Base-by-base conservation (phyloP, 805 yeast genomes). In the Barnettozyma populi region DNA sequence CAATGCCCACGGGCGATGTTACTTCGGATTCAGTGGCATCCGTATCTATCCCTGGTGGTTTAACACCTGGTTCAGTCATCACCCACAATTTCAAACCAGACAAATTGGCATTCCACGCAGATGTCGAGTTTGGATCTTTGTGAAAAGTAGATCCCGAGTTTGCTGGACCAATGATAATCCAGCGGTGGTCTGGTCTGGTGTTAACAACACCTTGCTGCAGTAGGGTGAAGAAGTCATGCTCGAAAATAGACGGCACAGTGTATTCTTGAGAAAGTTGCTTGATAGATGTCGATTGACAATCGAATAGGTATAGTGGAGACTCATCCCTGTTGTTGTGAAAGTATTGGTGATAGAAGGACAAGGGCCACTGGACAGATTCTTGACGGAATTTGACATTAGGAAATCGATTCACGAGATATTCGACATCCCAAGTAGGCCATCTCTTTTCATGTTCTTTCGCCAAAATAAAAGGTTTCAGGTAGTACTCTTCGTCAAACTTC, bases 81-180 rank as follows among this genome's bases (percentile, higher is more conserved):
- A 90, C 69, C 97, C 97, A 89, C 41, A 90, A 70, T 63, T 89
- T 89, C 45, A 76, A 68, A 1, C 97, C 97, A 2, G 76, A 69
- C 2, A 90, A 64, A 2, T 82, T 80, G 0, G 90, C 78, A 62
- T 90, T 90, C 97, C 97, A 90, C 0, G 97, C 97, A 44, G 85
- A 79, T 0, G 97, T 90, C 40, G 79, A 78, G 61, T 90, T 90
- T 7, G 97, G 97, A 60, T 90, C 97, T 57, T 90, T 90, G 64
- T 90, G 97, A 64, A 89, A 90, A 0, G 95, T 85, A 1, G 95
- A 86, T 0, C 97, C 97, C 7, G 89, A 80, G 43, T 95, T 66
- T 19, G 69, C 71, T 2, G 95, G 90, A 0, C 97, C 97, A 7
- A 86, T 75, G 41, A 90, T 90, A 20, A 90, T 68, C 97, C 97